These are phyloP conservation scores for Paramecium tetraurelia DNA, from an alignment of 73 alveolate genomes.

Conservation along the genomic window DNA sequence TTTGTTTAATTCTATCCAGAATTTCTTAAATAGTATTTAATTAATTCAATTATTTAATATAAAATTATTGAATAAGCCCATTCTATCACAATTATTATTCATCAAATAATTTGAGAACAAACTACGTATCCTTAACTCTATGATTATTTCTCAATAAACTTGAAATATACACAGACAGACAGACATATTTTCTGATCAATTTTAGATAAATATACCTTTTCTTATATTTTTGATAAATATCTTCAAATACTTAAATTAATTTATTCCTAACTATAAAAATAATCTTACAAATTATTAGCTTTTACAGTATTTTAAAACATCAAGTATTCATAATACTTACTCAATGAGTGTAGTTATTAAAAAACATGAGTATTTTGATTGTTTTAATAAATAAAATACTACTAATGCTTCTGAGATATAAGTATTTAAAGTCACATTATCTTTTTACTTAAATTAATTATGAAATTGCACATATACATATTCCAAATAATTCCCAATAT, in stretches of 20 bases:
- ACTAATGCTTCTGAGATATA: not conserved
- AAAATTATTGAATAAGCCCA: not conserved
- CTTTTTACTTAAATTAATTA: not conserved
- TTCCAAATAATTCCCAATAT: not conserved
- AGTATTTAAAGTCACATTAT: slow-evolving; percentile 2
- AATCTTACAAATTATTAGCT: not conserved
- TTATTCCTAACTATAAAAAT: not conserved
- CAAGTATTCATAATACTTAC: no score
- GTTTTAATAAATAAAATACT: not conserved
- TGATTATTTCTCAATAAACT: not conserved
- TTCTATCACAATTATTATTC: not conserved
- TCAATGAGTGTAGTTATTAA: not conserved
- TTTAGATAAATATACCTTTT: no score
- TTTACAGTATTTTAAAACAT: no score
- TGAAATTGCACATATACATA: not conserved
- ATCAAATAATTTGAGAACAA: slow-evolving; percentile 22
- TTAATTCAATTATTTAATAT: not conserved
- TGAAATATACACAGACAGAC: not conserved
- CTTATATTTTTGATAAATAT: not conserved
- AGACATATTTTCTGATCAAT: not conserved
- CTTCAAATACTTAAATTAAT: not conserved
- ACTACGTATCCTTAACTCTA: slow-evolving; percentile 7
- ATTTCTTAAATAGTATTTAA: not conserved
- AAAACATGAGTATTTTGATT: not conserved
- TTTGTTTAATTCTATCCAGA: slow-evolving; percentile 35